A percentile compares a stretch with the other conserved stretches of the same genome.
Evolutionary conservation across 1,284 basidiomycete genomes (phyloP).

Genomic region (Bondarzewia mesenterica): DNA sequence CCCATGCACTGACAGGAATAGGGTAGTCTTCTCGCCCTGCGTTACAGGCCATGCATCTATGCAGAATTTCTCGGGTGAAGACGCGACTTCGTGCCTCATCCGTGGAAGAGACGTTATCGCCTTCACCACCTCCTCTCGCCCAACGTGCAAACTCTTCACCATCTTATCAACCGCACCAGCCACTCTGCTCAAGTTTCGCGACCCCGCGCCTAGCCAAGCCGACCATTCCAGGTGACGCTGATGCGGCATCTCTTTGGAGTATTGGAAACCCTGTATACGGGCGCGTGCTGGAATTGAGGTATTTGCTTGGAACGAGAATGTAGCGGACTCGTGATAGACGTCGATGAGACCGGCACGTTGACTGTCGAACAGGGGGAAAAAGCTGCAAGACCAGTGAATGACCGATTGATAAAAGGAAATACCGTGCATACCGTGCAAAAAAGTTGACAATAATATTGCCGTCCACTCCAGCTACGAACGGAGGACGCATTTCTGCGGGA

Average conservation of each 20-base stretch:
- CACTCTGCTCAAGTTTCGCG: constrained; percentile 72
- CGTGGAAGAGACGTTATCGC: constrained; percentile 60
- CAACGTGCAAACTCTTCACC: constrained; percentile 66
- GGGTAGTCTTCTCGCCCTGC: constrained; percentile 48
- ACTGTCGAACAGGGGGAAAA: constrained; percentile 79
- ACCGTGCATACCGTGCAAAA: constrained; percentile 54
- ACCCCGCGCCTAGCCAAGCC: constrained; percentile 52
- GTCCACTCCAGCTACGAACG: constrained; percentile 73
- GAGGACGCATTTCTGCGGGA: constrained; percentile 62
- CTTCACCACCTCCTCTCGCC: constrained; percentile 59
- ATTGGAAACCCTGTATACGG: constrained; percentile 56
- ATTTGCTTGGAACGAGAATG: constrained; percentile 84
- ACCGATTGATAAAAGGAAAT: constrained; percentile 7
- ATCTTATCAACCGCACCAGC: constrained; percentile 55
- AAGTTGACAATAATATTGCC: constrained; percentile 65
- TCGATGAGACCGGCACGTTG: constrained; percentile 62
- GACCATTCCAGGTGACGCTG: constrained; percentile 76
- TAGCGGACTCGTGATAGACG: constrained; percentile 78
- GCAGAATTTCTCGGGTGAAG: constrained; percentile 74
- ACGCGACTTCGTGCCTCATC: constrained; percentile 75
- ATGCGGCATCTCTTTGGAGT: constrained; percentile 60
- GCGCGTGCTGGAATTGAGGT: constrained; percentile 73
- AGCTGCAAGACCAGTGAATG: constrained; percentile 36
- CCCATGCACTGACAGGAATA: constrained; percentile 86
- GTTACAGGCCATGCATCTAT: constrained; percentile 83